Conservation (phyloP, 192 early-diverging fungal genomes). For the Globomyces pollinis-pini region DNA sequence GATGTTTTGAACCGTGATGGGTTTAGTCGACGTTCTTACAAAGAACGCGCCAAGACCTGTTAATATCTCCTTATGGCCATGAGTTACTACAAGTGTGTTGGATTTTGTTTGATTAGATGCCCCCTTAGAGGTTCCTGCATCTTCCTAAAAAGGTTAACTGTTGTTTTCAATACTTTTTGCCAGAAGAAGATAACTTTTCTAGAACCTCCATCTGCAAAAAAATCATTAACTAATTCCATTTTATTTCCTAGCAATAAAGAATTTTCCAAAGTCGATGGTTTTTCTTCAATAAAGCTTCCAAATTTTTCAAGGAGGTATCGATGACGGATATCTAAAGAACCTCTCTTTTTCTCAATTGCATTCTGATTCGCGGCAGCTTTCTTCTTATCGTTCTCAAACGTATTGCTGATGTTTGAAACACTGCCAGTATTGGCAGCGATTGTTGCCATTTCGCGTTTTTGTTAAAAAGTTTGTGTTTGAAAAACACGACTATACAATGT, state of each 20-base stretch:
- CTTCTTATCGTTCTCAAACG: conserved; percentile 9
- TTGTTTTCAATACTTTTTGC: conserved; percentile 38
- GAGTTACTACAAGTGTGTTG: conserved; percentile 43
- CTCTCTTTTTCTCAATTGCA: conserved; percentile 48
- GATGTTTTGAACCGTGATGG: conserved; percentile 48
- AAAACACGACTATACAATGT: too few species aligned
- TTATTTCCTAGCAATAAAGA: conserved; percentile 45
- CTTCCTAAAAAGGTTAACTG: conserved; percentile 6
- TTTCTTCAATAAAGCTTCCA: conserved; percentile 45
- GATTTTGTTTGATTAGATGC: conserved; percentile 14
- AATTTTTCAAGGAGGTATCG: conserved; percentile 55
- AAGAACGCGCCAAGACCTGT: conserved; percentile 52
- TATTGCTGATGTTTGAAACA: background rate
- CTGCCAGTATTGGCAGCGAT: conserved; percentile 3
- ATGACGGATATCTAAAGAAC: conserved; percentile 46
- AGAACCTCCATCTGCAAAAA: conserved; percentile 51
- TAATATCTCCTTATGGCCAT: conserved; percentile 41
- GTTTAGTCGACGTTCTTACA: conserved; percentile 44
- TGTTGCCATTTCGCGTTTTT: conserved; percentile 5
- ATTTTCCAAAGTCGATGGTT: conserved; percentile 47
- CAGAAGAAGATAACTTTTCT: conserved; percentile 51
- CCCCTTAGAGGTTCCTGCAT: background rate
- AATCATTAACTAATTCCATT: conserved; percentile 52
- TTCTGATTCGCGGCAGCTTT: conserved; percentile 31
- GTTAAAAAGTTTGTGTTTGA: too few species aligned